A percentile compares a stretch with the other conserved stretches of the same genome.
Evolutionary conservation across 768 basidiomycete species (phyloP).

Genomic region (Macrocybe gigantea): DNA sequence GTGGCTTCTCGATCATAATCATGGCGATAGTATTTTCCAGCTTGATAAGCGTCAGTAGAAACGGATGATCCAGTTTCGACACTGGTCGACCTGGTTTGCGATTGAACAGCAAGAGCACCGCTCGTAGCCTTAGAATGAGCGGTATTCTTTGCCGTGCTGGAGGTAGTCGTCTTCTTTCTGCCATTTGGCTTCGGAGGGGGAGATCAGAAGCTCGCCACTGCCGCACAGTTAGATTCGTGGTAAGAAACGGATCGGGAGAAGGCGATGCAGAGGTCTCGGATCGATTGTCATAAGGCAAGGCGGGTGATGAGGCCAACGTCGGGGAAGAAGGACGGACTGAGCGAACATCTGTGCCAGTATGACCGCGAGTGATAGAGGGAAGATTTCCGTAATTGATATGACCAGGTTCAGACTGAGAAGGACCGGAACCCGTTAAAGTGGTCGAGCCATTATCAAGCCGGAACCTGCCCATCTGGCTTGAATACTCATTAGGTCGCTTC

Average conservation of each 20-base stretch:
- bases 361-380: no score
- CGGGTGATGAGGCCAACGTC: not conserved
- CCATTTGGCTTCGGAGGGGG: not conserved
- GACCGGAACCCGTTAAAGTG: not conserved
- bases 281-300: constrained; percentile 1
- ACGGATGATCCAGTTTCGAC: no score
- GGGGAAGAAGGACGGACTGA: not conserved
- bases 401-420: no score
- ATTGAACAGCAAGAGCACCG: no score
- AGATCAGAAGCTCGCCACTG: no score
- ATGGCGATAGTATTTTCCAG: constrained; percentile 21
- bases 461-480: constrained; percentile 44
- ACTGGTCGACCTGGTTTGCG: no score
- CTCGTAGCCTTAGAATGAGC: no score
- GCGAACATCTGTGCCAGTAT: no score
- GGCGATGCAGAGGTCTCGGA: constrained; percentile 1
- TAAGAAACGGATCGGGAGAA: not conserved
- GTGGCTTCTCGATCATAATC: constrained; percentile 22
- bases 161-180: not conserved
- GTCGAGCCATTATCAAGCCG: constrained; percentile 32
- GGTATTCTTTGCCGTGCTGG: not conserved
- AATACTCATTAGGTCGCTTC: constrained; percentile 31
- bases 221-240: no score
- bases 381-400: no score
- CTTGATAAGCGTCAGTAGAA: not conserved